These are phyloP conservation scores for Pseudogymnoascus sp. DNA, from an alignment of 2,329 filamentous ascomycete genomes.

Conservation along the genomic window DNA sequence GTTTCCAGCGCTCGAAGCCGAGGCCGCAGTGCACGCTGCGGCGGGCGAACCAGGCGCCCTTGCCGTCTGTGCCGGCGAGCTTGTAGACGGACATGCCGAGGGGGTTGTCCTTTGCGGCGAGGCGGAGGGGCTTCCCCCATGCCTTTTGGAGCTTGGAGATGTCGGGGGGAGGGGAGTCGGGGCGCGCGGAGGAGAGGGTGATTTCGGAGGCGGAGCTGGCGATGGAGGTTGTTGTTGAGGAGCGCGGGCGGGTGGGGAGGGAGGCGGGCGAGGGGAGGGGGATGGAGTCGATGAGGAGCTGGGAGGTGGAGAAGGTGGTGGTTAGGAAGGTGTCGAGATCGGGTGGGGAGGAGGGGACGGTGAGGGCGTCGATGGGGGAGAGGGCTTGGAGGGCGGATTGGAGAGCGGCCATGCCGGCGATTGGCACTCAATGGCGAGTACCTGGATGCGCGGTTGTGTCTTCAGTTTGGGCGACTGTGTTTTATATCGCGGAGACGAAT, in stretches of 20 bases:
- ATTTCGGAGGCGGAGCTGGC: constrained; percentile 42
- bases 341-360: constrained; percentile 32
- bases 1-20: constrained; percentile 69
- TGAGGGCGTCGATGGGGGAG: constrained; percentile 46
- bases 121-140: constrained; percentile 78
- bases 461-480: neutral
- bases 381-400: constrained; percentile 53
- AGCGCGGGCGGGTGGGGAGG: constrained; percentile 41
- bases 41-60: constrained; percentile 83
- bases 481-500: neutral
- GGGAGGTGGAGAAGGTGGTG: constrained; percentile 56
- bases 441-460: neutral
- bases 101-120: constrained; percentile 65
- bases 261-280: constrained; percentile 45
- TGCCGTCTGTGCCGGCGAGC: constrained; percentile 67
- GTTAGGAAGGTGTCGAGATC: constrained; percentile 46
- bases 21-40: constrained; percentile 74
- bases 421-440: neutral
- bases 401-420: constrained; percentile 31
- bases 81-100: constrained; percentile 73
- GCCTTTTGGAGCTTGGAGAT: constrained; percentile 63
- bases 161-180: constrained; percentile 32
- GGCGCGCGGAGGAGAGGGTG: constrained; percentile 42
- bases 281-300: constrained; percentile 68
- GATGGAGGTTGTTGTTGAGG: constrained; percentile 44